Percentiles rank a stretch among this genome's conserved stretches.
Conservation (phyloP, 2,329 filamentous ascomycete species). For the Penicillium sp. region DNA sequence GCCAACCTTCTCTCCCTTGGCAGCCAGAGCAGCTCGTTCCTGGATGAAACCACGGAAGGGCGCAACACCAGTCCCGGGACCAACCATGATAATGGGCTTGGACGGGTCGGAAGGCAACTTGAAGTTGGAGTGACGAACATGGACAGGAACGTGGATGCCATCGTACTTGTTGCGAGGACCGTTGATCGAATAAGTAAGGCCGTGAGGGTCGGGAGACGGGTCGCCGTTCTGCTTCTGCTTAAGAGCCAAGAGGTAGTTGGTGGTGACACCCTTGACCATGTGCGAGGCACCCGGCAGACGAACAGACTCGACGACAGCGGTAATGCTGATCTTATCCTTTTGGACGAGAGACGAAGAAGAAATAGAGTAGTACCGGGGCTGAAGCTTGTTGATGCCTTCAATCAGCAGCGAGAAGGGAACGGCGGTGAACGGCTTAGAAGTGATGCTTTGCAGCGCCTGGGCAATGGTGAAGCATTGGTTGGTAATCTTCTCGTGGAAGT, state of each 20-base stretch:
- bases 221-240: conserved; percentile 97
- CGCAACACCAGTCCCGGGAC: conserved; percentile 92
- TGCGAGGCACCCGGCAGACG: conserved; percentile 71
- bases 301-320: conserved; percentile 86
- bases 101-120: conserved; percentile 93
- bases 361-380: conserved; percentile 98
- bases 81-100: conserved; percentile 93
- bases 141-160: conserved; percentile 89
- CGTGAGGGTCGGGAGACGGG: conserved; percentile 73
- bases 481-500: conserved; percentile 83
- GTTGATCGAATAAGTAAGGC: conserved; percentile 78
- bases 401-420: conserved; percentile 94
- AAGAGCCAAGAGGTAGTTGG: conserved; percentile 91
- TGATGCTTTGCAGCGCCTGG: conserved; percentile 72
- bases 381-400: conserved; percentile 89
- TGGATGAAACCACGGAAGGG: conserved; percentile 95
- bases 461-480: conserved; percentile 85
- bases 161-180: conserved; percentile 97
- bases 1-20: conserved; percentile 77
- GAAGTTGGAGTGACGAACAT: conserved; percentile 98
- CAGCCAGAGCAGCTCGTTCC: conserved; percentile 80
- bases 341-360: conserved; percentile 94
- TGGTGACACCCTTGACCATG: conserved; percentile 89
- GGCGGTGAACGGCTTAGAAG: conserved; percentile 72
- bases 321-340: conserved; percentile 91